A percentile compares a stretch with the other conserved stretches of the same genome.
Evolutionary conservation across 164 flowering plant genomes (phyloP).

Genomic region (Aristolochia fimbriata): DNA sequence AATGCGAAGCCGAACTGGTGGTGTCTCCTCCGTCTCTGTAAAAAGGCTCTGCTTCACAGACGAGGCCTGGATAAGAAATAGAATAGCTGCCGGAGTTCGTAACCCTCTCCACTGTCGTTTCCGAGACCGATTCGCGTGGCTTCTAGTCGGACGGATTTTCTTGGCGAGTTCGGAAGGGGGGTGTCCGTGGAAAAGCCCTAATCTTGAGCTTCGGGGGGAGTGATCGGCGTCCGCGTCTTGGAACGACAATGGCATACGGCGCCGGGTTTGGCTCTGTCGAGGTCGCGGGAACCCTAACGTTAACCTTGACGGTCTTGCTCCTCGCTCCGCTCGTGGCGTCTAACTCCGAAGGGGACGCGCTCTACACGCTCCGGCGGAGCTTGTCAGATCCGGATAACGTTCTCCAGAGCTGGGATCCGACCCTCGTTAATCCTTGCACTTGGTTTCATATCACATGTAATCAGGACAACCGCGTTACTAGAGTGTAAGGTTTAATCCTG

Average conservation of each 20-base stretch:
- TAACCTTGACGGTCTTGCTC: conserved; percentile 8
- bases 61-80: too few relatives aligned
- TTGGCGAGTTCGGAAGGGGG: too few relatives aligned
- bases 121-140: too few relatives aligned
- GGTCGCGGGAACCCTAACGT: conserved; percentile 9
- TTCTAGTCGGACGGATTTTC: too few relatives aligned
- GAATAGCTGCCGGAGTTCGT: too few relatives aligned
- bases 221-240: too few relatives aligned
- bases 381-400: conserved; percentile 73
- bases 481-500: conserved; percentile 35
- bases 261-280: conserved; percentile 3
- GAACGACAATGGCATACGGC: conserved; percentile 7
- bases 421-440: conserved; percentile 79
- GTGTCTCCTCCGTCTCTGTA: too few relatives aligned
- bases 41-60: too few relatives aligned
- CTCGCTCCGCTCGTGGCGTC: conserved; percentile 11
- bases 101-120: too few relatives aligned
- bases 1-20: too few relatives aligned
- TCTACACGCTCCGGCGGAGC: conserved; percentile 53
- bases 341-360: conserved; percentile 75
- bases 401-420: conserved; percentile 91
- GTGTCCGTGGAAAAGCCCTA: too few relatives aligned
- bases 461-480: conserved; percentile 69
- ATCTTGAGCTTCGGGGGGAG: too few relatives aligned
- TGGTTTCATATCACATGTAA: conserved; percentile 92